A percentile compares a stretch with the other conserved stretches of the same genome.
These are phyloP conservation scores for Tetradesmus lagerheimii DNA, from an alignment of 139 green algal genomes.

Conservation along the genomic window DNA sequence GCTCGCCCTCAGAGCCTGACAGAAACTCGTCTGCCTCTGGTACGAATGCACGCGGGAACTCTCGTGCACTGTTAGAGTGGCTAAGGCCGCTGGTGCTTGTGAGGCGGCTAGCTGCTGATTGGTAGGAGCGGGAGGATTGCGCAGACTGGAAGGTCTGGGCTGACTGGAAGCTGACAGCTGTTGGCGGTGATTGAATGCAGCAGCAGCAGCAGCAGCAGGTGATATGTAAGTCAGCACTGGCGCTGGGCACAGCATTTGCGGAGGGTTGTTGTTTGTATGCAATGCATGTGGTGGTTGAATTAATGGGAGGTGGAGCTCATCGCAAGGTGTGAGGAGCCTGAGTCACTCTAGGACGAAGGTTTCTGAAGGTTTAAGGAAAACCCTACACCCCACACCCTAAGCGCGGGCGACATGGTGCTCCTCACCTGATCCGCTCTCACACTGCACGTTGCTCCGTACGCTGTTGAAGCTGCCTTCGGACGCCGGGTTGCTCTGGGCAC, in stretches of 20 bases:
- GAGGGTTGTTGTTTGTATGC: no score
- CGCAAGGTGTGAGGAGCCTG: background rate
- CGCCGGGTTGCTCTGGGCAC: no score
- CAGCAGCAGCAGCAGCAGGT: background rate
- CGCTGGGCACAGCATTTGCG: no score
- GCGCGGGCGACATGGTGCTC: no score
- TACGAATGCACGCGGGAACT: background rate
- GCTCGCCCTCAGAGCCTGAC: background rate
- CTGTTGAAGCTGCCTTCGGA: no score
- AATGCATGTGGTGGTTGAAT: background rate
- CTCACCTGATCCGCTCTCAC: background rate
- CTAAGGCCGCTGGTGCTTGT: background rate
- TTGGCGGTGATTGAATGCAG: background rate
- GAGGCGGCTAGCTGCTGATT: background rate
- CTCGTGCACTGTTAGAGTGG: background rate
- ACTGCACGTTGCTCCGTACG: no score
- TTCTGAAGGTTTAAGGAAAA: no score
- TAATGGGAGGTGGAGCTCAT: background rate
- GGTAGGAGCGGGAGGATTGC: background rate
- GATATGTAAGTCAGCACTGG: no score
- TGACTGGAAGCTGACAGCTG: slow-evolving; percentile 3
- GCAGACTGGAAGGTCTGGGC: background rate
- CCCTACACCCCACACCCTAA: no score
- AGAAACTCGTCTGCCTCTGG: background rate
- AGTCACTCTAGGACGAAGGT: no score